phyloP scores from a whole-genome alignment of 352 stramenopile genomes.

The Halophytophthora polymorphica region DNA sequence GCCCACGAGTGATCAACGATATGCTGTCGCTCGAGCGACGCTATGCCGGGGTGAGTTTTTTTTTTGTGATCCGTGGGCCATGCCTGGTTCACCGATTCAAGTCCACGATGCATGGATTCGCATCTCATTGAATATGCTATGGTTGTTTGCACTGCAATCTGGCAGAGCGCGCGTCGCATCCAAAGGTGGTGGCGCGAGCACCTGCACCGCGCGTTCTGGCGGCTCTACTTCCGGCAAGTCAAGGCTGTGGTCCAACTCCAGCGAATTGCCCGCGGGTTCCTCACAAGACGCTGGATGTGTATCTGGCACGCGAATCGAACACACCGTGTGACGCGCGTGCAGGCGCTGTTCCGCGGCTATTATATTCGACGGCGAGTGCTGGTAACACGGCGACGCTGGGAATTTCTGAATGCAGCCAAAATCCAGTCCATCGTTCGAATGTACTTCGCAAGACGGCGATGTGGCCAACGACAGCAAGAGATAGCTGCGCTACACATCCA shows the following conservation, averaged over 20 bases:
- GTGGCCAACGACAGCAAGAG: slow-evolving; percentile 5
- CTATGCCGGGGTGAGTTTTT: slow-evolving; percentile 32
- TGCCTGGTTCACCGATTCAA: not conserved
- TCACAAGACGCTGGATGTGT: slow-evolving; percentile 43
- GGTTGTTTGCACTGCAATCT: not conserved
- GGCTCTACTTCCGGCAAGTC: slow-evolving; percentile 36
- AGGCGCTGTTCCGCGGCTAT: slow-evolving; percentile 56
- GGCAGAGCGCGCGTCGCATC: slow-evolving; percentile 35
- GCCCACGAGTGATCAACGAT: slow-evolving; percentile 65
- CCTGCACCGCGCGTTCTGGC: slow-evolving; percentile 41
- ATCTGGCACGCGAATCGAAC: slow-evolving; percentile 59
- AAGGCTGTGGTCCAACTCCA: slow-evolving; percentile 52
- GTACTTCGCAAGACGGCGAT: slow-evolving; percentile 27
- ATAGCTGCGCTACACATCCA: slow-evolving; percentile 60
- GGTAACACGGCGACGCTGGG: slow-evolving; percentile 49
- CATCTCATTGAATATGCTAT: not conserved
- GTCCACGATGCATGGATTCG: not conserved
- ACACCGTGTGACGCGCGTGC: slow-evolving; percentile 45
- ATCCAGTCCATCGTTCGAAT: slow-evolving; percentile 68
- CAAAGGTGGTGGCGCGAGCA: slow-evolving; percentile 61
- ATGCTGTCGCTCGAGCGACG: slow-evolving; percentile 63
- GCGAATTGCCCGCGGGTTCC: slow-evolving; percentile 42
- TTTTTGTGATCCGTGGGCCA: not conserved
- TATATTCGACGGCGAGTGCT: slow-evolving; percentile 45
- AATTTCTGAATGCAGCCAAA: slow-evolving; percentile 49